phyloP scores from a whole-genome alignment of 2,329 filamentous ascomycete species.

The Zymoseptoria crescenta region DNA sequence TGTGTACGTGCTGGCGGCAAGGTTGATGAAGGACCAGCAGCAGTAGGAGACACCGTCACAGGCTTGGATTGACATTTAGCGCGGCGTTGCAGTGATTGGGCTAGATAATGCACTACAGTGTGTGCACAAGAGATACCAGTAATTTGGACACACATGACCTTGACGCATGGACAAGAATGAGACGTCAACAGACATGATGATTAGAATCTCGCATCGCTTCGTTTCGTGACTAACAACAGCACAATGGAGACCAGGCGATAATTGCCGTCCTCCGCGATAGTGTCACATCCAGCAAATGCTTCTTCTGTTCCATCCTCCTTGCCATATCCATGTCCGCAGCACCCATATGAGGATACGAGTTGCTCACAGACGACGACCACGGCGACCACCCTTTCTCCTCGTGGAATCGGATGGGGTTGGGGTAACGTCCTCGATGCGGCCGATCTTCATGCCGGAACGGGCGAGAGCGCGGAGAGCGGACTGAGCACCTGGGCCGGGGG shows the following conservation, averaged over 20 bases:
- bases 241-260: constrained; percentile 31
- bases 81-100: constrained; percentile 13
- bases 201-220: constrained; percentile 15
- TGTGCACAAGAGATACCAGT: no score
- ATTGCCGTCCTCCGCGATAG: constrained; percentile 34
- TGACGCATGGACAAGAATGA: neutral
- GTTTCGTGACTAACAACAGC: constrained; percentile 21
- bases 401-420: constrained; percentile 98
- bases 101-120: no score
- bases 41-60: neutral
- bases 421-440: constrained; percentile 98
- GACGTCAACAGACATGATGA: neutral
- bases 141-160: neutral
- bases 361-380: constrained; percentile 94
- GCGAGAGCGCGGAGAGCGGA: constrained; percentile 97
- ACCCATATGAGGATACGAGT: constrained; percentile 16
- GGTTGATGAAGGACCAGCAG: constrained; percentile 54
- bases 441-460: constrained; percentile 99
- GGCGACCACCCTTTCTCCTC: constrained; percentile 99
- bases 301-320: constrained; percentile 8
- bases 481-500: constrained; percentile 96
- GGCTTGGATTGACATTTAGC: constrained; percentile 10
- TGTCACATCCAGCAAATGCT: constrained; percentile 29
- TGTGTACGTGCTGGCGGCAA: constrained; percentile 72
- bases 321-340: constrained; percentile 11